Evolutionary conservation across 2,329 filamentous ascomycete genomes (phyloP).

Genomic region (Penicillium sp.): DNA sequence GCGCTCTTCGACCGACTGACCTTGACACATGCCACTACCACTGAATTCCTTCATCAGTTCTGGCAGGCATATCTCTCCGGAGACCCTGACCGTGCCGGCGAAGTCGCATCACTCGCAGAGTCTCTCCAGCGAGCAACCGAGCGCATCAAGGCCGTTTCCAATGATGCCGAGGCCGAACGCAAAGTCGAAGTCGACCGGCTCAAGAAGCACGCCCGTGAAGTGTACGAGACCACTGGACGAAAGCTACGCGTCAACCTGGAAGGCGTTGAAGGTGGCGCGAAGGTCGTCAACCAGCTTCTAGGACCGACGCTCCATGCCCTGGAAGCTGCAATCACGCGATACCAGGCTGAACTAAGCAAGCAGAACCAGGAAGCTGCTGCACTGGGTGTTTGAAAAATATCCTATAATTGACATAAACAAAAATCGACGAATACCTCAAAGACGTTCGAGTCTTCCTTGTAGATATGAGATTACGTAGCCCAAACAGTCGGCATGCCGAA

Average conservation of each 20-base stretch:
- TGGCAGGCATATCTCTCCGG: slow-evolving; percentile 91
- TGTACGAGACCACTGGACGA: slow-evolving; percentile 72
- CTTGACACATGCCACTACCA: slow-evolving; percentile 86
- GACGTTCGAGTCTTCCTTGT: too few species aligned
- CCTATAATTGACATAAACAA: background rate
- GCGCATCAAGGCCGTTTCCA: slow-evolving; percentile 77
- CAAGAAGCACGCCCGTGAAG: slow-evolving; percentile 70
- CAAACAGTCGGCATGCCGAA: slow-evolving; percentile 33
- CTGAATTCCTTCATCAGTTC: slow-evolving; percentile 97
- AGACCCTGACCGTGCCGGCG: slow-evolving; percentile 75
- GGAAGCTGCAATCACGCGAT: slow-evolving; percentile 69
- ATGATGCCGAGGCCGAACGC: slow-evolving; percentile 75
- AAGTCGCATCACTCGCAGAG: slow-evolving; percentile 79
- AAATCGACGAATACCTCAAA: slow-evolving; percentile 14
- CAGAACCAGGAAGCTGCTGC: slow-evolving; percentile 50
- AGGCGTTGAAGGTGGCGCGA: slow-evolving; percentile 71
- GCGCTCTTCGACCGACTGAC: slow-evolving; percentile 63
- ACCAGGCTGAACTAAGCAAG: slow-evolving; percentile 67
- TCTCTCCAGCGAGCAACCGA: slow-evolving; percentile 75
- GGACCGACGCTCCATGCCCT: slow-evolving; percentile 72
- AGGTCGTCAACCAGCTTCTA: slow-evolving; percentile 75
- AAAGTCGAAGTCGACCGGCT: slow-evolving; percentile 65
- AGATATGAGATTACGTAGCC: background rate
- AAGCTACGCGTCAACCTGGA: slow-evolving; percentile 68
- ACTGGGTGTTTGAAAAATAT: slow-evolving; percentile 11